These are phyloP conservation scores for Gossypium davidsonii DNA, from an alignment of 441 rosid species.

Conservation along the genomic window DNA sequence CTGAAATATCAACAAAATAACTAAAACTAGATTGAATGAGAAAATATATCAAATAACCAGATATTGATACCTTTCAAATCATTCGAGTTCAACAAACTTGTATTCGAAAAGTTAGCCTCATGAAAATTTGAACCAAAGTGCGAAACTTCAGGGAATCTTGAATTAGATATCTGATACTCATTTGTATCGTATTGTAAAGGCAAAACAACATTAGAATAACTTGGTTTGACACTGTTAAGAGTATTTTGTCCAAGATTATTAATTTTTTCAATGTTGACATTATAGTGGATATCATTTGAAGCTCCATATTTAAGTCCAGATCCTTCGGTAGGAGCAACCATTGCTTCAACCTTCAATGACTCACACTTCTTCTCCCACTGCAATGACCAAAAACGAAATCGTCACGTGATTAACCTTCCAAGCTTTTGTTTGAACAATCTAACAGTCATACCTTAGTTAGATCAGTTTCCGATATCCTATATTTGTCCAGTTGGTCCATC, in stretches of 20 bases:
- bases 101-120: constrained; percentile 21
- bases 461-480: constrained; percentile 49
- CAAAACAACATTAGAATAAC: constrained; percentile 56
- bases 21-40: constrained; percentile 12
- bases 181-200: constrained; percentile 80
- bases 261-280: constrained; percentile 37
- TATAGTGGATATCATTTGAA: constrained; percentile 74
- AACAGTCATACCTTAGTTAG: constrained; percentile 45
- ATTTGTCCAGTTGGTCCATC: constrained; percentile 49
- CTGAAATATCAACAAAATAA: neutral
- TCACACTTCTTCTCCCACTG: constrained; percentile 78
- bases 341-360: constrained; percentile 39
- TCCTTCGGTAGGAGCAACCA: constrained; percentile 28
- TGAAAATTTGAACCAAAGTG: constrained; percentile 27
- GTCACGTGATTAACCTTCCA: constrained; percentile 6
- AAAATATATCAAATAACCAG: constrained; percentile 9
- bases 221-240: constrained; percentile 30
- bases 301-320: constrained; percentile 35
- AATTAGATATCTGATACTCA: constrained; percentile 76
- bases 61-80: constrained; percentile 29
- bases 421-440: neutral
- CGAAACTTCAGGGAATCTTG: constrained; percentile 33
- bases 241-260: constrained; percentile 39
- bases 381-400: constrained; percentile 21
- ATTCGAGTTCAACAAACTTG: constrained; percentile 29